A percentile compares a stretch with the other conserved stretches of the same genome.
These are phyloP conservation scores for Nakazawaea holstii DNA, from an alignment of 805 yeast genomes.

Conservation along the genomic window DNA sequence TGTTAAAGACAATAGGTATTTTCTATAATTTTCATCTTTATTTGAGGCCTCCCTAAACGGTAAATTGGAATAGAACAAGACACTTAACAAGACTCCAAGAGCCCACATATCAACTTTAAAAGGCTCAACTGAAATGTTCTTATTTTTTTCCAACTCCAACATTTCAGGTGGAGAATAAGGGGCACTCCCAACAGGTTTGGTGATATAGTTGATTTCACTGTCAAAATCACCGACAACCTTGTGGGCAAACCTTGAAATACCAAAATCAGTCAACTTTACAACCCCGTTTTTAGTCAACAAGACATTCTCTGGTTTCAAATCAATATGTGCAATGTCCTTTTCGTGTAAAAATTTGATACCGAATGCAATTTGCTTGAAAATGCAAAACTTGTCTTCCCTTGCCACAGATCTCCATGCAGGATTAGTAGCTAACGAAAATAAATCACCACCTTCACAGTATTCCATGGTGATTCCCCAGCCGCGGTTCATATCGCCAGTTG, in stretches of 20 bases:
- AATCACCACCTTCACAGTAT: conserved; percentile 55
- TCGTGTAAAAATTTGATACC: conserved; percentile 63
- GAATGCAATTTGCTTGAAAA: conserved; percentile 61
- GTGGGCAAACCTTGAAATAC: conserved; percentile 65
- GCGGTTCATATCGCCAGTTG: conserved; percentile 46
- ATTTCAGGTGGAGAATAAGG: conserved; percentile 82
- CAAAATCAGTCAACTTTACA: conserved; percentile 70
- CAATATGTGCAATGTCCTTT: conserved; percentile 64
- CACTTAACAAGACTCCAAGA: conserved; percentile 62
- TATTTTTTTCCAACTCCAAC: conserved; percentile 38
- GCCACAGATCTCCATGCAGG: conserved; percentile 56
- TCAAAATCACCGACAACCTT: conserved; percentile 42
- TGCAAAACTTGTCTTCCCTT: conserved; percentile 50
- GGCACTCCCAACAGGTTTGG: conserved; percentile 68
- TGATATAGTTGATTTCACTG: conserved; percentile 29
- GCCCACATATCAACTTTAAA: conserved; percentile 71
- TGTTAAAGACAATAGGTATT: conserved; percentile 46
- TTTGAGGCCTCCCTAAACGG: conserved; percentile 53
- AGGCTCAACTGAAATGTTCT: conserved; percentile 37
- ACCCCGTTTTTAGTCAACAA: conserved; percentile 55
- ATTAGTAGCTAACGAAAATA: conserved; percentile 47
- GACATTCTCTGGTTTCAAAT: conserved; percentile 71
- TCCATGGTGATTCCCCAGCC: conserved; percentile 79
- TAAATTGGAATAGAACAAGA: conserved; percentile 48
- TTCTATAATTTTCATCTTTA: conserved; percentile 47